Evolutionary conservation across 2,329 filamentous ascomycete species (phyloP), one percentile per base, ranked within the genome.

Genomic region (Coniochaeta sp.): DNA sequence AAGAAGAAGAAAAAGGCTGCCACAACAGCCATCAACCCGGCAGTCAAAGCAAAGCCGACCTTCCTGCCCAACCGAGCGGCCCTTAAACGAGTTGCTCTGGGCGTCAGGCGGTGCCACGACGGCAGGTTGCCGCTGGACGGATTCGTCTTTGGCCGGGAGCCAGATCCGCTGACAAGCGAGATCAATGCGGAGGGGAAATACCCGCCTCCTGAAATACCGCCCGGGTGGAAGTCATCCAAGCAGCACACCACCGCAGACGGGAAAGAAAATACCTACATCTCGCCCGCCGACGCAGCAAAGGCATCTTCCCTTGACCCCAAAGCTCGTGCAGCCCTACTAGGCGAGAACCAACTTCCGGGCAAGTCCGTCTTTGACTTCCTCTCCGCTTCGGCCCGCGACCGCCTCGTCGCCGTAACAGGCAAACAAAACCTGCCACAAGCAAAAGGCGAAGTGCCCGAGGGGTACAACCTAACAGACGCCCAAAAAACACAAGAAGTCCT

Each of bases 301-400:
- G 74, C 81, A 2, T 94, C 89, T 0, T 82, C 76, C 1, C 76
- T 95, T 8, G 83, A 95, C 64, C 85, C 89, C 1, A 85, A 82
- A 62, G 76, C 86, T 38, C 83, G 94, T 55, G 91, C 91, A 12
- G 83, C 83, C 4, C 75, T 95, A 1, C 76, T 97, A 1, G 91
- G 91, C 31, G 92, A 96, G 70, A 76, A 81, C 33, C 79, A 82
- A 31, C 73, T 97, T 0, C 91, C 91, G 0, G 89, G 90, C 1
- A 96, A 97, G 71, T 97, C 94, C 0, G 85, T 99, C 3, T 99
- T 97, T 66, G 91, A 97, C 68, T 99, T 88, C 67, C 78, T 99
- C 57, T 88, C 88, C 0, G 77, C 89, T 0, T 79, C 87, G 30
- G 83, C 88, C 3, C 83, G 94, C 55, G 86, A 92, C 49, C 82